Percentiles rank a stretch among this genome's conserved stretches.
Evolutionary conservation across 116 monocot species (phyloP).

Genomic region (Zostera marina): DNA sequence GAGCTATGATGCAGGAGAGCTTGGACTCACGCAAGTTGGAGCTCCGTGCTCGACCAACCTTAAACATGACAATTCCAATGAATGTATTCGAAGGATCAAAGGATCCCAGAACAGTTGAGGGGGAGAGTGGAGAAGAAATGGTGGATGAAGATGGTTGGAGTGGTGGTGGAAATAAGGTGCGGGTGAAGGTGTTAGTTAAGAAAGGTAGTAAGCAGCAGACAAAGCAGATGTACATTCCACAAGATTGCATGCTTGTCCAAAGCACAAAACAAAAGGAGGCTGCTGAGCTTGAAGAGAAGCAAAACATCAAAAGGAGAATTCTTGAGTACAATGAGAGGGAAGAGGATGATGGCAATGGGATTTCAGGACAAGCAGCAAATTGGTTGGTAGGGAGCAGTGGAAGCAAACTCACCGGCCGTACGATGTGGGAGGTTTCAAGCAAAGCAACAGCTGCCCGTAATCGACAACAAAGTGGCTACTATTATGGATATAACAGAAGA

Average conservation of each 20-base stretch:
- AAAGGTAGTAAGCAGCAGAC: constrained; percentile 89
- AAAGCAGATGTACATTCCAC: constrained; percentile 79
- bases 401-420: constrained; percentile 26
- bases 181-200: constrained; percentile 83
- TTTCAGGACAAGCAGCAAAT: constrained; percentile 24
- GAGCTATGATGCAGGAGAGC: constrained; percentile 88
- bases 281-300: constrained; percentile 90
- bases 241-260: constrained; percentile 65
- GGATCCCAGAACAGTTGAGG: constrained; percentile 20
- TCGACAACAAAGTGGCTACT: constrained; percentile 31
- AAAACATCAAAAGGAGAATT: constrained; percentile 72
- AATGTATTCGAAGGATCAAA: constrained; percentile 78
- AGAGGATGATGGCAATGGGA: constrained; percentile 72
- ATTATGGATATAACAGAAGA: constrained; percentile 55
- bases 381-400: constrained; percentile 35
- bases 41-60: constrained; percentile 40
- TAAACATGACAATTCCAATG: constrained; percentile 96
- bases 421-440: constrained; percentile 37
- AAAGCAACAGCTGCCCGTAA: constrained; percentile 24
- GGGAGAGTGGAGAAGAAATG: constrained; percentile 79
- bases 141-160: constrained; percentile 49
- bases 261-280: constrained; percentile 80
- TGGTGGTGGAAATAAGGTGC: constrained; percentile 32
- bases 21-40: constrained; percentile 73
- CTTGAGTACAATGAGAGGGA: constrained; percentile 96